Evolutionary conservation across 1,284 basidiomycete species (phyloP), one percentile per base, ranked within the genome.

Genomic region (Ganoderma meredithae): DNA sequence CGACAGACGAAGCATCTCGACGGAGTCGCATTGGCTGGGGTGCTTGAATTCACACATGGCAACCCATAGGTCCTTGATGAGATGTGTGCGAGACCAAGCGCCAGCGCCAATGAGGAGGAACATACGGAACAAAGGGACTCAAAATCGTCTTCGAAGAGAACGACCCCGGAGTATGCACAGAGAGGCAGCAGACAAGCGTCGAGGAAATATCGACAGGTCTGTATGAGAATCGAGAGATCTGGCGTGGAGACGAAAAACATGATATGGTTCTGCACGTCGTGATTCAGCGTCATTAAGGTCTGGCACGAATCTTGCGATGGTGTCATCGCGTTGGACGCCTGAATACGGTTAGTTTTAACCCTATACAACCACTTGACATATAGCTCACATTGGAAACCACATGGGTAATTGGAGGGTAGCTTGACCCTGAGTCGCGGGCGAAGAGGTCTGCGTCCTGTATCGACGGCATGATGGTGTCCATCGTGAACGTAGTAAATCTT

Each of bases 241-340:
- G 39, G 27, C 4, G 22, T 25, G 2, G 36, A 25, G 36, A 55
- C 36, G 47, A 63, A 40, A 0, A 17, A n/a, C 13, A 63, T 63
- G 49, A 63, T 55, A 17, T 40, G n/a, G 39, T 9, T 36, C 43
- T 63, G 62, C 9, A 63, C 62, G 49, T 63, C 62, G 19, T 41
- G 9, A 36, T 63, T 63, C 25, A 43, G 36, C 22, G 49, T 53
- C 10, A 47, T 63, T 27, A 63, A 55, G 52, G 7, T 13, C 5
- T 7, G 22, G 15, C 22, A 9, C 2, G 44, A 19, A 22, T 22
- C 3, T 49, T 12, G 22, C 10, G 22, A 25, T 49, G 10, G 9
- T 7, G 47, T 12, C 4, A 4, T 7, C 4, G 27, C 36, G 36
- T 39, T 31, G 52, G 52, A 27, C 7, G 17, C 31, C 52, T 55